phyloP scores from a whole-genome alignment of 2,329 filamentous ascomycete species.

The Fusarium xyrophilum region DNA sequence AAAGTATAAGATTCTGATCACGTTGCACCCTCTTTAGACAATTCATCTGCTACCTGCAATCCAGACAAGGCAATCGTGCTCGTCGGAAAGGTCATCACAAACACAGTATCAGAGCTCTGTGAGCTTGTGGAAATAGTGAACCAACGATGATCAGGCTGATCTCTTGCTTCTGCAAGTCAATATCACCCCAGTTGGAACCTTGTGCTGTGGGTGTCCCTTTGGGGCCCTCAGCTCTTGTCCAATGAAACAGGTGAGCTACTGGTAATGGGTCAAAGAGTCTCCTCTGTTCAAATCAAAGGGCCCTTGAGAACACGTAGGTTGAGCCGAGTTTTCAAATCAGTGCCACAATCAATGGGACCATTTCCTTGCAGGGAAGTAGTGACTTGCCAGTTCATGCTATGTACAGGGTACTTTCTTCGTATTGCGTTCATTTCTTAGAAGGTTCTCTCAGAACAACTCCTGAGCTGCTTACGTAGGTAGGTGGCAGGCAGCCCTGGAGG shows the following conservation, averaged over 20 bases:
- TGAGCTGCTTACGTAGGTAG: background rate
- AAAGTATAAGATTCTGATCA: background rate
- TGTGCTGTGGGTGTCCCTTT: background rate
- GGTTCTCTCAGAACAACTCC: background rate
- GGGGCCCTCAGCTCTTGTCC: background rate
- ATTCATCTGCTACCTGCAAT: background rate
- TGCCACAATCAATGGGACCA: background rate
- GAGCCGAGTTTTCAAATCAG: background rate
- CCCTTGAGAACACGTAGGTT: background rate
- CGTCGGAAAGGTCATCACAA: background rate
- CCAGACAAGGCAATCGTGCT: background rate
- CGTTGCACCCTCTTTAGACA: background rate
- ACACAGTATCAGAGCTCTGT: slow-evolving; percentile 15
- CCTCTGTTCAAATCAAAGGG: background rate
- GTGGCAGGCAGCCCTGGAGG: background rate
- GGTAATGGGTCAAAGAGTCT: background rate
- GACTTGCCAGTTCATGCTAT: background rate
- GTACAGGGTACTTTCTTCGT: background rate
- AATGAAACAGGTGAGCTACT: background rate
- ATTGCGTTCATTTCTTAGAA: background rate
- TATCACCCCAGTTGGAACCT: slow-evolving; percentile 4
- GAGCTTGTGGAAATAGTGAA: background rate
- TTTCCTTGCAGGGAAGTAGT: background rate
- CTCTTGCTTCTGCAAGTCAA: slow-evolving; percentile 5
- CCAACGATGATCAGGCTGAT: slow-evolving; percentile 25